Evolutionary conservation across 768 basidiomycete genomes (phyloP), one percentile per base, ranked within the genome.

Genomic region (Leucogyrophana mollusca): DNA sequence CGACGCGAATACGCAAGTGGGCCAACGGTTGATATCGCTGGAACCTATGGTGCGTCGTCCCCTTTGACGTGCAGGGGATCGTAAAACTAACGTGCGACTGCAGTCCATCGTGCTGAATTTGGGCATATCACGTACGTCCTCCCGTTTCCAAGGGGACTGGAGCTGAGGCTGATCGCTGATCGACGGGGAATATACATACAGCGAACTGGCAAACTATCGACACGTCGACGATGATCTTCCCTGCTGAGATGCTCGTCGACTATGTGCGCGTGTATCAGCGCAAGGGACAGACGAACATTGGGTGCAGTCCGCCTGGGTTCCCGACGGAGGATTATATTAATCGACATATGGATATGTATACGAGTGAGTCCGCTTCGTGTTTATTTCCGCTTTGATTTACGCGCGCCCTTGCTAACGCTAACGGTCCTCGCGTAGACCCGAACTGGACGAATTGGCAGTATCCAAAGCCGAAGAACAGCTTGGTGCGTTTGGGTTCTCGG

Each of bases 171-270:
- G n/a, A n/a, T n/a, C n/a, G n/a, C n/a, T n/a, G n/a, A n/a, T n/a
- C n/a, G n/a, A n/a, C n/a, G n/a, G n/a, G n/a, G n/a, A n/a, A n/a
- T n/a, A n/a, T n/a, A n/a, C n/a, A n/a, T n/a, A n/a, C 57, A 74
- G 81, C 72, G 24, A 82, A 79, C 54, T 92, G 90, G 81, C 87
- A 90, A 50, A 65, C 66, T 3, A 73, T 80, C 48, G 72, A 79
- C 39, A 50, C 66, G 25, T 52, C 63, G 14, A 70, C 76, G 35
- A 64, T 80, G 59, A 56, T 52, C 16, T 79, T 79, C 65, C 80
- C 80, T 2, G 68, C 73, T 14, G 67, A 70, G 42, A 70, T 82
- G 69, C 68, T 65, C 35, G 63, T 82, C 34, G 82, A 83, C 59
- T 83, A 82, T 57, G 73, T 83, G 20, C 72, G 82, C 22, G 77